Base-by-base conservation (phyloP, 2,329 filamentous ascomycete species). In the Plectosphaerella cucumerina region DNA sequence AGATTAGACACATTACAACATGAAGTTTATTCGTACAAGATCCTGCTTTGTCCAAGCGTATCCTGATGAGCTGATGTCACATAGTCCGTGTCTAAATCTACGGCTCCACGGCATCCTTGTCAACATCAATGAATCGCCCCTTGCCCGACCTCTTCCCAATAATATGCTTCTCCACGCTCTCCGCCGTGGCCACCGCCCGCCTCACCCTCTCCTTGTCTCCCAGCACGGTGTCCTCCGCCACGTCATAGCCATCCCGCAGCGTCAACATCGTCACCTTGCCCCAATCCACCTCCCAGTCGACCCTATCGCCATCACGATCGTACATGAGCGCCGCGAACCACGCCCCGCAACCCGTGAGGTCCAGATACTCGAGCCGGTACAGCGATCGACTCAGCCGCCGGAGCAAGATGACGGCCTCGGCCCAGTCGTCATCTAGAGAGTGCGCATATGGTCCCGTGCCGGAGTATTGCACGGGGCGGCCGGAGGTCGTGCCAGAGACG, bases 341-440 rank as follows among this genome's bases (percentile, higher is more conserved):
- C 15, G 72, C 62, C 1, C 64, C 67, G 56, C 83, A 86, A 1
- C 82, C 83, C 0, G 79, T 83, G 37, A 86, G 64, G 59, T 85
- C 81, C 8, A 86, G 69, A 47, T 80, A 82, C 60, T 85, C 81
- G 2, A 86, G 70, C 17, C 76, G 65, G 59, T 85, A 85, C 8
- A 84, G 67, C 18, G 65, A 67, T 53, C 70, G 73, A 62, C 79
- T 80, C 12, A 86, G 66, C 54, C 76, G 73, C 47, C 76, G 74
- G 46, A 86, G 64, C 3, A 85, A 64, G 17, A 80, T 62, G 5
- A 83, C 72, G 0, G 81, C 78, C 61, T 85, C 82, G 22, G 72
- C 73, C 76, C 78, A 85, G 64, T 85, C 81, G 35, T 75, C 66
- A 56, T 84, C 81, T 4, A 84, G 65, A 1, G 69, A 70, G 56